phyloP scores from a whole-genome alignment of 2,329 filamentous ascomycete genomes.

The Sporothrix variecibatus region DNA sequence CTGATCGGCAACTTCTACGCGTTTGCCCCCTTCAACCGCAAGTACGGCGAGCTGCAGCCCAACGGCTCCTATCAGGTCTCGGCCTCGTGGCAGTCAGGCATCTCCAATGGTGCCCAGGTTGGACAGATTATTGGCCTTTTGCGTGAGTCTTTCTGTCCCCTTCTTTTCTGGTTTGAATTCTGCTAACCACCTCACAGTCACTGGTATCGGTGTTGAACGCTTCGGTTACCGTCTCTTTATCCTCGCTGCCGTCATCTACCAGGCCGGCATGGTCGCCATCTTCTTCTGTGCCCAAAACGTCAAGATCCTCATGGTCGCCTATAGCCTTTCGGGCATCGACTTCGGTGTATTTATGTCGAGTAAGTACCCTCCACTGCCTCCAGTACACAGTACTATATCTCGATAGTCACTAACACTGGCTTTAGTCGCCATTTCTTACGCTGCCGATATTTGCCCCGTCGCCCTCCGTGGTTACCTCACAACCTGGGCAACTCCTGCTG shows the following conservation, averaged over 20 bases:
- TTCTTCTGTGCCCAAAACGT: slow-evolving; percentile 9
- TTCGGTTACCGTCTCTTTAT: slow-evolving; percentile 18
- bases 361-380: neutral
- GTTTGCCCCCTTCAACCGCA: slow-evolving; percentile 36
- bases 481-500: slow-evolving; percentile 31
- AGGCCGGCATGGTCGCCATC: slow-evolving; percentile 39
- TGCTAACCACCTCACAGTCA: neutral
- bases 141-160: neutral
- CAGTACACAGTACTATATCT: neutral
- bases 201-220: slow-evolving; percentile 10
- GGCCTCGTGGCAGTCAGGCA: slow-evolving; percentile 19
- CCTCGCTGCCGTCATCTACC: slow-evolving; percentile 23
- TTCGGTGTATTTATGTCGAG: slow-evolving; percentile 29
- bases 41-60: slow-evolving; percentile 34
- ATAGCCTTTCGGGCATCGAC: slow-evolving; percentile 2
- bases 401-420: neutral
- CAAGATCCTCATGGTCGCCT: slow-evolving; percentile 13
- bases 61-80: slow-evolving; percentile 21
- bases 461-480: slow-evolving; percentile 28
- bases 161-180: too few species aligned
- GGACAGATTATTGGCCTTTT: slow-evolving; percentile 51
- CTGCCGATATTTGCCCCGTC: slow-evolving; percentile 28
- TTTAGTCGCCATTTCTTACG: slow-evolving; percentile 24
- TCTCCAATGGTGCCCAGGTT: slow-evolving; percentile 52
- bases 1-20: slow-evolving; percentile 40